Evolutionary conservation across 2,329 filamentous ascomycete species (phyloP).

Genomic region (Penicillium brasilianum): DNA sequence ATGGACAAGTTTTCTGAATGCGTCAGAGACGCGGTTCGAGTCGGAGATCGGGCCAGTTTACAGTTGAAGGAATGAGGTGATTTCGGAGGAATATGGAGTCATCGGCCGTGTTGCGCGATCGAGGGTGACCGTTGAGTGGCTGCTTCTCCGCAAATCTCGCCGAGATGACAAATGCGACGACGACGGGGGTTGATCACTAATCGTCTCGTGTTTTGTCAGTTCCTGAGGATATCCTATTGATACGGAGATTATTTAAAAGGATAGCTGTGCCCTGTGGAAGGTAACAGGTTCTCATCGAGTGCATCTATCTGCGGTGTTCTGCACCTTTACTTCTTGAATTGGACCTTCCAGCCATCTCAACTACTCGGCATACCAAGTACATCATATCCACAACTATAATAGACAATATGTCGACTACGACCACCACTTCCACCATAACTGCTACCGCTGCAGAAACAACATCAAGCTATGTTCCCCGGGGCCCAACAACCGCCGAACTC

Average conservation of each 20-base stretch:
- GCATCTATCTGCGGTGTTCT: not conserved
- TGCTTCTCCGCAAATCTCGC: conserved; percentile 18
- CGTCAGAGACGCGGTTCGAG: not conserved
- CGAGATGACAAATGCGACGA: conserved; percentile 26
- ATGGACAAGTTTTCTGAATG: not conserved
- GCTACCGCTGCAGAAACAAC: not conserved
- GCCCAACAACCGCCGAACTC: conserved; percentile 66
- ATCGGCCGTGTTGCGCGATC: conserved; percentile 7
- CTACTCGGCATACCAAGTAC: not conserved
- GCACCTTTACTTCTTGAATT: not conserved
- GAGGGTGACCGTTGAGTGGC: conserved; percentile 13
- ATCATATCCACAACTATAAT: not conserved
- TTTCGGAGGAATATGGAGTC: conserved; percentile 16
- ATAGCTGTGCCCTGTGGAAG: not conserved
- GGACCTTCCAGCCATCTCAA: not conserved
- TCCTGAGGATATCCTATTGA: not conserved
- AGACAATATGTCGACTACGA: conserved; percentile 30
- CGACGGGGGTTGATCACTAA: conserved; percentile 23
- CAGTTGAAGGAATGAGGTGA: conserved; percentile 17
- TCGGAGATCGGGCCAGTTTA: not conserved
- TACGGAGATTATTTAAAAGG: conserved; percentile 1
- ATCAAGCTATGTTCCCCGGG: conserved; percentile 56
- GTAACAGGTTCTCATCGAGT: not conserved
- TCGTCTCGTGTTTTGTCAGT: not conserved
- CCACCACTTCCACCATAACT: conserved; percentile 30